Evolutionary conservation across 164 flowering plant species (phyloP), one percentile per base, ranked within the genome.

Genomic region (Vitis labrusca): DNA sequence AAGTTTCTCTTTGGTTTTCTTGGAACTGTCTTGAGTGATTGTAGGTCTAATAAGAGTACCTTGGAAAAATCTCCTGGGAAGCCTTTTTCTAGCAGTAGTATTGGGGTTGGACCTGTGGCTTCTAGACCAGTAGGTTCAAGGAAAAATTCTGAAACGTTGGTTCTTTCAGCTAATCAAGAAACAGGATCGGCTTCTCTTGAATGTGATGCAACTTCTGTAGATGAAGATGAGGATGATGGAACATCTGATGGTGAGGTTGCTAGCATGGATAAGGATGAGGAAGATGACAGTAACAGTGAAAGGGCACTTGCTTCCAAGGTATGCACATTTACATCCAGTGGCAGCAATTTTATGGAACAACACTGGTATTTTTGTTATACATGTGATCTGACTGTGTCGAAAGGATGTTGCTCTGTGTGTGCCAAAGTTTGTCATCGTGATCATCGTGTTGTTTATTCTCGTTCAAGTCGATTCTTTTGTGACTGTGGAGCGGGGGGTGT

Each of bases 401-500:
- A 96, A 83, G 99, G 98, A 56, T 96, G 99, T 75, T 96, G 99
- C 78, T 96, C 99, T 65, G 93, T 93, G 17, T 96, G 99, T 80
- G 99, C 99, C n/a, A 96, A 91, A 80, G 99, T 93, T 69, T 96
- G 99, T 68, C 99, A 96, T 74, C 95, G 90, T 65, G 97, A 98
- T 73, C 99, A 96, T 71, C 97, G 99, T 79, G 99, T 96, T 78
- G 99, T 93, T 47, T 96, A 96, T 83, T 96, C 99, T 68, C 93
- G 99, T 52, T 92, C 94, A 44, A 96, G 99, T 77, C 92, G 98
- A 9, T 96, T 96, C 78, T 96, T 93, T 72, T 96, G 99, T 72
- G 99, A 96, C 65, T 96, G 99, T 88, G 99, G 99, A 48, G 99
- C 97, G 9, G 99, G 98, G 32, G 98, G 99, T 78, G 99, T 92